Base-by-base conservation (phyloP, 257 asterid genomes). In the Eucommia ulmoides region DNA sequence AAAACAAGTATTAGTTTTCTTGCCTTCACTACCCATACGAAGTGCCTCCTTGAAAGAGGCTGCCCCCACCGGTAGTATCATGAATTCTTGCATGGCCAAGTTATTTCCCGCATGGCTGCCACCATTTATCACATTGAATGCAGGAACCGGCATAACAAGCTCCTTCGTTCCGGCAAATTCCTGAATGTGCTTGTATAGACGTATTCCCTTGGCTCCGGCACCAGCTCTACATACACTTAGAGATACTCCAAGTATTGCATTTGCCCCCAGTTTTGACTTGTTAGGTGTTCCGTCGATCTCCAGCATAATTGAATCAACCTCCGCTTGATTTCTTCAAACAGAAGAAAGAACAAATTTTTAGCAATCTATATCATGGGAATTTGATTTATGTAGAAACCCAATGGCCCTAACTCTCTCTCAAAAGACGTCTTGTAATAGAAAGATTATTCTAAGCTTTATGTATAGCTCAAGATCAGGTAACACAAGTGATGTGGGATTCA, bases 21-120 rank as follows among this genome's bases (percentile, higher is more conserved):
- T 47, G 86, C 98, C 94, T 85, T 89, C 98, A 56, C 94, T 89
- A 15, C 98, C 96, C 96, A 89, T 85, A 23, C 73, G 71, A 58
- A 89, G 79, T 11, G 96, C 98, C 70, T 85, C 96, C 1, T 93
- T 65, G 64, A 89, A 89, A 5, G 94, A 46, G 62, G 78, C 38
- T 22, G 98, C 98, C 59, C 98, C 98, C 2, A 89, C 96, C 5
- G 98, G 98, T 47, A 89, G 65, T 52, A 89, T 85, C 98, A 89
- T 89, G 62, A 89, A 89, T 58, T 89, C 98, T 59, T 89, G 96
- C 96, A 89, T 89, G 41, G 98, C 98, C 60, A 89, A 64, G 70
- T 89, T 89, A 74, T 85, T 89, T 17, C 98, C 98, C 55, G 98
- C 98, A 60, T 89, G 98, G 74, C 98, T 89, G 52, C 98, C 98